Base-by-base conservation (phyloP, 2,329 filamentous ascomycete species). In the Colletotrichum cordylinicola region DNA sequence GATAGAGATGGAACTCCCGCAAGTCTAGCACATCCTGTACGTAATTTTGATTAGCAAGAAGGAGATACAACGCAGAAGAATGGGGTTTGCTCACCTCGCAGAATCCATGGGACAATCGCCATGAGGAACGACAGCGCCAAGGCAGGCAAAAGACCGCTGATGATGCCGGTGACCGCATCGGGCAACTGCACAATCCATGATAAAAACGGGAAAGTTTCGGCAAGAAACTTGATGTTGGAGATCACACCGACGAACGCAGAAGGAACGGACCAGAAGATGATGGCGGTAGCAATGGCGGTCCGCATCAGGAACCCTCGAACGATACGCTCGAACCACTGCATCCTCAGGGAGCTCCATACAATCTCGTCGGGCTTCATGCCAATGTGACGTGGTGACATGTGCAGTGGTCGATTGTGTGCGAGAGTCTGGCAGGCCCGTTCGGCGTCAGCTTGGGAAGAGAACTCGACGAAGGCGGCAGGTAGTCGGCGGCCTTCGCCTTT, bases 391-490 rank as follows among this genome's bases (percentile, higher is more conserved):
- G 96, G 95, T 27, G 94, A 91, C 93, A 98, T 96, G 84, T 96
- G 94, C 56, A 96, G 87, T 33, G 94, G 93, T 71, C 94, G 91
- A 83, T 97, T 95, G 85, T 97, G 95, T 8, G 95, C 91, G 33
- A 98, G 88, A 24, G 92, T 93, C 84, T 98, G 96, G 84, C 91
- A 98, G 29, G 96, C 96, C 73, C 90, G 88, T 83, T 99, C 96
- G 10, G 97, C 97, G 76, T 95, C 94, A 29, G 93, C 90, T 82
- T 98, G 95, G 5, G 91, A 92, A 78, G 91, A 90, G 82, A 98
- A 99, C 82, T 98, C 96, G 78, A 99, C 94, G 80, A 99, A 98
- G n/a, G 97, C 94, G 4, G 96, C 93, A 68, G 91, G 91, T 70
- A 93, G 87, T 78, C 90, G 89, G 69, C 91, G 88, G 29, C 89